Evolutionary conservation across 345 rosid species (phyloP).

Genomic region (Orychophragmus violaceus): DNA sequence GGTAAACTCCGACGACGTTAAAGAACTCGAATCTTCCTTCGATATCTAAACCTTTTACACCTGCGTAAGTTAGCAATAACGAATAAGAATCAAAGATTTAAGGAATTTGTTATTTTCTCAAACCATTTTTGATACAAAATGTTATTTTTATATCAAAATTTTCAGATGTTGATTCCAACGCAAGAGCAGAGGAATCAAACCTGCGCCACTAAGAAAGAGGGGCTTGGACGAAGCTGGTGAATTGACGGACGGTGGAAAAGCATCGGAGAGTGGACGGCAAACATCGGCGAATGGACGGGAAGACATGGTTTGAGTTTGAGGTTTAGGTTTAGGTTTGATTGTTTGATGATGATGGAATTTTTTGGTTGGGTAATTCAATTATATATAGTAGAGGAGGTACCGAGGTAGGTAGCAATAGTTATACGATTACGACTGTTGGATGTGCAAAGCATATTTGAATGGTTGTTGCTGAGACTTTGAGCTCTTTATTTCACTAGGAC

Average conservation of each 20-base stretch:
- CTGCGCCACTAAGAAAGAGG: conserved; percentile 86
- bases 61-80: conserved; percentile 31
- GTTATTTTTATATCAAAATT: too few relatives aligned
- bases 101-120: too few relatives aligned
- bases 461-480: too few relatives aligned
- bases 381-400: conserved; percentile 13
- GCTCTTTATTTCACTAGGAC: too few relatives aligned
- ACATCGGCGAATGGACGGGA: too few relatives aligned
- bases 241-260: conserved; percentile 49
- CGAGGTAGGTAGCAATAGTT: conserved; percentile 24
- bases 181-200: conserved; percentile 20
- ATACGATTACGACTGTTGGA: too few relatives aligned
- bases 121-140: too few relatives aligned
- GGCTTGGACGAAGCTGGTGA: conserved; percentile 61
- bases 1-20: conserved; percentile 78
- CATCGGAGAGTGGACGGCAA: too few relatives aligned
- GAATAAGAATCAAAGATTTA: not conserved
- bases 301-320: conserved; percentile 13
- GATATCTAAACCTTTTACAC: conserved; percentile 70
- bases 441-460: too few relatives aligned
- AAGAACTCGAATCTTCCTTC: conserved; percentile 67
- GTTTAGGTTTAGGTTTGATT: not conserved
- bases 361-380: not conserved
- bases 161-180: too few relatives aligned
- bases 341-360: not conserved